Base-by-base conservation (phyloP, 768 basidiomycete species). In the Hygrocybe punicea region DNA sequence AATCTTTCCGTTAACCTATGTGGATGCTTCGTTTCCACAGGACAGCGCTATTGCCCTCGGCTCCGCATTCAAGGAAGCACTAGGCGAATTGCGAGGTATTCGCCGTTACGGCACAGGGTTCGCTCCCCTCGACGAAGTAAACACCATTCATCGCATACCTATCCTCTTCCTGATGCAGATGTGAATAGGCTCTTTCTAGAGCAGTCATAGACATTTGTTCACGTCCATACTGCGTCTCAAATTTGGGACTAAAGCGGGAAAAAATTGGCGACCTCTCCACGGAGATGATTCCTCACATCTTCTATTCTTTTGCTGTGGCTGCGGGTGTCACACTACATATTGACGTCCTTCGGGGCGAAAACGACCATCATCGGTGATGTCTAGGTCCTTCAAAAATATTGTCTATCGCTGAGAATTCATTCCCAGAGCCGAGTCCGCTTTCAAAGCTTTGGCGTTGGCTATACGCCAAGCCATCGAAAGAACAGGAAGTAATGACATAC, bases 171-270 rank as follows among this genome's bases (percentile, higher is more conserved):
- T 37, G 54, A 29, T 49, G 24, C 53, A 65, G 29, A 46, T 36
- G 19, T 21, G 29, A 21, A 14, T 67, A 98, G 96, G 93, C 97
- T 1, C 83, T 99, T 48, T 92, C 94, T 1, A 79, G 97, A 63
- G 94, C 93, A 16, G 97, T 99, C 47, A 93, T 99, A 59, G 97
- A 99, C 72, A 98, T 99, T 59, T 98, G 97, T 68, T 93, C 94
- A 56, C 85, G 97, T 36, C 96, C 97, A 2, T 97, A 88, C 76
- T 99, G 97, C 71, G 87, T 95, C 53, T 89, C 91, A 21, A 87
- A 98, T 59, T 84, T 99, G 36, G 89, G 88, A 58, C 80, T 93
- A 58, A 86, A 84, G 71, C 81, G 92, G 56, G 93, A 95, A 71
- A 95, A 94, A 75, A 86, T 95, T 39, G 93, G 92, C n/a, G 91